Evolutionary conservation across 805 yeast genomes (phyloP), one percentile per base, ranked within the genome.

Genomic region (Saturnispora zaruensis): DNA sequence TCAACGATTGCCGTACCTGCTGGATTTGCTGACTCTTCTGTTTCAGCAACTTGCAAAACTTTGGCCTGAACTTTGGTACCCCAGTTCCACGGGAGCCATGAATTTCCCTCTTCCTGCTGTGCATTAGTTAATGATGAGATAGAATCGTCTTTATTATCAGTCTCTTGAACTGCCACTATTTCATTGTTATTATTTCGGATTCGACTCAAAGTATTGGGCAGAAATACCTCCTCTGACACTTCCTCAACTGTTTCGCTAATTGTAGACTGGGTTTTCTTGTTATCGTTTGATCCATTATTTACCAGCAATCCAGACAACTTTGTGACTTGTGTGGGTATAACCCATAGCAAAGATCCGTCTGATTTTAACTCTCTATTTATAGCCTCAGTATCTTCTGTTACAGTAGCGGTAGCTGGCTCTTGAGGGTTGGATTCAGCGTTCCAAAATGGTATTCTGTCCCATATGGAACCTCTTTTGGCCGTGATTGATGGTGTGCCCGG

Each of bases 11-110:
- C n/a, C 14, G 25, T 30, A 4, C 9, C 6, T 6, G 11, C 28
- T 13, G 11, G n/a, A 14, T 13, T 18, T 8, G 26, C 7, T 23
- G 43, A 25, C 18, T 16, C 21, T 23, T 36, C 40, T 18, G 24
- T 36, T 16, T 36, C 40, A 36, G 20, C 57, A 53, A 55, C 6
- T n/a, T 45, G 52, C 52, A 51, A 6, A 47, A 46, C 33, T n/a
- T 24, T 55, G 51, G 48, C 53, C 57, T 48, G 4, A 38, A 23
- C 16, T 20, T 30, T 32, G 11, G 24, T 18, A 36, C 42, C 28
- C 42, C 42, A 38, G 6, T 21, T 38, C 42, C 42, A 38, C 6
- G 42, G 42, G 6, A 38, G 24, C 42, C 42, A 38, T 4, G 18
- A 38, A 7, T 14, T 11, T 23, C 13, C 16, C 7, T 23, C 42